Evolutionary conservation across 129 eudicot species (phyloP).

Genomic region (Pseudognaphalium luteoalbum): DNA sequence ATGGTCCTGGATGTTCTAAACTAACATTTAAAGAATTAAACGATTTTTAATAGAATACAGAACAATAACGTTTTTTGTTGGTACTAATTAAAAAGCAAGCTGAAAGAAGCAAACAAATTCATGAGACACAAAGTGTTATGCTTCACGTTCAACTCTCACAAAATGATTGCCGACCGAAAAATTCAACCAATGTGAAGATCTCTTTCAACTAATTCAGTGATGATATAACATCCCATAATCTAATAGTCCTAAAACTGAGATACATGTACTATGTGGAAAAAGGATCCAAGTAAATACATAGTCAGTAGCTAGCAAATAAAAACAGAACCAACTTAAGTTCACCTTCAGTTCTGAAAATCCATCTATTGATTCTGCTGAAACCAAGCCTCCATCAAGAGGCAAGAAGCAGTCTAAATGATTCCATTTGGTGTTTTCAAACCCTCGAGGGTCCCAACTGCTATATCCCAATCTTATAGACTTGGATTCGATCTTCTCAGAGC

Average conservation of each 20-base stretch:
- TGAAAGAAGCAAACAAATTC: not conserved
- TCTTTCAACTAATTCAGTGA: not conserved
- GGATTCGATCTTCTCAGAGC: constrained; percentile 51
- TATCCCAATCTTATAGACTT: constrained; percentile 60
- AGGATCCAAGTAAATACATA: not conserved
- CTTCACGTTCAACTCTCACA: not conserved
- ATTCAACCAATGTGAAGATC: not conserved
- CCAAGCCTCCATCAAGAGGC: constrained; percentile 35
- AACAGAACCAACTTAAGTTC: not conserved
- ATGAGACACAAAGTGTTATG: not conserved
- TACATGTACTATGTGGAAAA: not conserved
- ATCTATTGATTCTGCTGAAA: constrained; percentile 45
- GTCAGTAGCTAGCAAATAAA: not conserved
- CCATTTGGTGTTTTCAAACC: constrained; percentile 83
- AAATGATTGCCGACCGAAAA: not conserved
- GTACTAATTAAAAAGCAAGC: not conserved
- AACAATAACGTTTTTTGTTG: no score
- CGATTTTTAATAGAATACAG: not conserved
- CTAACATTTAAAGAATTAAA: not conserved
- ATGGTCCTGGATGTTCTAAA: not conserved
- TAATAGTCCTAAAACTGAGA: not conserved
- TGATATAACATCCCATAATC: not conserved
- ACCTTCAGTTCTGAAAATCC: constrained; percentile 81
- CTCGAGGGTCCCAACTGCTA: constrained; percentile 61
- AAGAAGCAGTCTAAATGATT: constrained; percentile 68